A percentile compares a stretch with the other conserved stretches of the same genome.
Conservation (phyloP, 2,329 filamentous ascomycete genomes). For the Endothia cerciana region DNA sequence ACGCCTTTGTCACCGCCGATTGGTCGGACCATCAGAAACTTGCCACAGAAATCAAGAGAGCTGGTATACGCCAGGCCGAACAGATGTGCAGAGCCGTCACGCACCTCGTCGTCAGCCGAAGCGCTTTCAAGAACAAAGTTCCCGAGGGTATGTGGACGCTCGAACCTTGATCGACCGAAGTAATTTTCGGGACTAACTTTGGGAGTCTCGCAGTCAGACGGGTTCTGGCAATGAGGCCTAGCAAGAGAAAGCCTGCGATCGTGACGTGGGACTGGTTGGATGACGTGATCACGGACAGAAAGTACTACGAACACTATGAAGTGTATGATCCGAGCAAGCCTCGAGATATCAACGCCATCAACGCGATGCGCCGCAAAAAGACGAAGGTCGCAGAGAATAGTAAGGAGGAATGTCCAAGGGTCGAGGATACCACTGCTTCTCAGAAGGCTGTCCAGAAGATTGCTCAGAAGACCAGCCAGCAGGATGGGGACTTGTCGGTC, state of each 20-base stretch:
- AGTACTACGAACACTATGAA: constrained; percentile 1
- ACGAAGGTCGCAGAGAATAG: neutral
- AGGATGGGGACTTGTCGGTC: neutral
- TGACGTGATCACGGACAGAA: constrained; percentile 42
- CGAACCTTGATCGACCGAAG: neutral
- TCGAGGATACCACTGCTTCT: neutral
- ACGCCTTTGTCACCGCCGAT: constrained; percentile 14
- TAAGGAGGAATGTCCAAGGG: neutral
- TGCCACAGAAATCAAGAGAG: constrained; percentile 28
- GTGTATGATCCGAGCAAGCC: constrained; percentile 19
- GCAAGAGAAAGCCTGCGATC: constrained; percentile 42
- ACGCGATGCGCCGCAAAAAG: neutral
- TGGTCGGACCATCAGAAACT: constrained; percentile 42
- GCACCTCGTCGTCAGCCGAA: constrained; percentile 70
- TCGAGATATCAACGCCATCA: constrained; percentile 18
- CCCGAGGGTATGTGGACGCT: constrained; percentile 39
- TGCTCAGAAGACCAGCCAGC: neutral
- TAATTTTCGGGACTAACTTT: neutral
- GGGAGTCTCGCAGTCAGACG: constrained; percentile 37
- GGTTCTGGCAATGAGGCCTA: constrained; percentile 35
- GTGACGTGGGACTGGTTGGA: constrained; percentile 59
- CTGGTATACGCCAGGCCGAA: neutral
- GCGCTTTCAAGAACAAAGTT: constrained; percentile 58
- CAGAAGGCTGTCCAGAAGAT: neutral
- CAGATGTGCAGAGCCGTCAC: constrained; percentile 62